Base-by-base conservation (phyloP, 352 stramenopile genomes). In the Aphanomyces astaci region DNA sequence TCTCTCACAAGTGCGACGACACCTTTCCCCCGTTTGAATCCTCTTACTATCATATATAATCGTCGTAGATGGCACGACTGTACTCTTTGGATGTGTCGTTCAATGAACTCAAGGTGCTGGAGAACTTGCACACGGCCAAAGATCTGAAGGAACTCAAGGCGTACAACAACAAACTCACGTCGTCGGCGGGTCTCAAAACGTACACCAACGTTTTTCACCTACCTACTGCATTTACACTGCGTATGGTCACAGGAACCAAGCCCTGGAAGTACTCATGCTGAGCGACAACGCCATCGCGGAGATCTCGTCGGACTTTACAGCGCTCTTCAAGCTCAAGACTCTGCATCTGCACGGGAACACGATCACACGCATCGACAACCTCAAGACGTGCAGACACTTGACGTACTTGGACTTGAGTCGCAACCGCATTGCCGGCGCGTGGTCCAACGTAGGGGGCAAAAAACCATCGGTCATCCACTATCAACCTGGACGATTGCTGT, bases 161-260 rank as follows among this genome's bases (percentile, higher is more conserved):
- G n/a, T 92, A 92, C 72, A 89, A 92, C 67, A 91, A 92, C 71
- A 79, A 73, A n/a, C 74, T 92, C 43, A 80, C 72, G 15, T 78
- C 74, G 19, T 81, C 79, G 0, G 71, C 72, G 19, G 79, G 80
- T 1, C 62, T 92, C 27, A 82, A 81, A 64, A 76, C 63, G 75
- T 90, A 25, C 24, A 63, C 15, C n/a, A 22, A 25, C 10, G 27
- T 3, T 19, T 46, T 28, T 36, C 39, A 30, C 30, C 13, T 45
- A 13, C 71, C 15, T 15, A 43, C 19, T 48, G 49, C 3, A 30
- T 53, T 30, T 64, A 62, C n/a, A 9, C 28, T 30, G 17, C 48
- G 55, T 66, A 25, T 53, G 57, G 48, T 48, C 3, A 10, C 59
- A 89, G 81, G n/a, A 89, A 86, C 43, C 66, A 73, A n/a, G 84